Conservation (phyloP, 179 eudicot species). For the Silene coronaria region DNA sequence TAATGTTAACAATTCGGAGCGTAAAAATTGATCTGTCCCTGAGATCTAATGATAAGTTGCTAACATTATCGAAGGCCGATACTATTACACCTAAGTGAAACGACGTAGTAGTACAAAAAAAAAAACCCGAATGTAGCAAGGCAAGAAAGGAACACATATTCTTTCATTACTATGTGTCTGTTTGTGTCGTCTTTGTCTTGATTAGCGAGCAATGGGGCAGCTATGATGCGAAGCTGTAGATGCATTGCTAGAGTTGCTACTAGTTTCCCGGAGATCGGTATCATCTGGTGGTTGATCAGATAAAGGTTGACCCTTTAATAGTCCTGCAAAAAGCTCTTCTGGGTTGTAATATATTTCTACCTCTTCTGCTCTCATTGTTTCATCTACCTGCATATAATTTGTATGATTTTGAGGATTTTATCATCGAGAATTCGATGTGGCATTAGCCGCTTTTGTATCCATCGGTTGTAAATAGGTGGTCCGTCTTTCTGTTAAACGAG, state of each 20-base stretch:
- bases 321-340: slow-evolving; percentile 55
- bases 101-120: too few relatives aligned
- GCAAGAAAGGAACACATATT: too few relatives aligned
- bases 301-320: slow-evolving; percentile 35
- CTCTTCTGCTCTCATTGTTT: slow-evolving; percentile 55
- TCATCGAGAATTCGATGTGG: not conserved
- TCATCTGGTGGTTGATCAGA: not conserved
- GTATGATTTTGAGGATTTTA: not conserved
- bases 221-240: not conserved
- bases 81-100: not conserved
- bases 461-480: too few relatives aligned
- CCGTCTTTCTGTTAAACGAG: too few relatives aligned
- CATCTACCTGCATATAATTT: slow-evolving; percentile 51
- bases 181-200: not conserved
- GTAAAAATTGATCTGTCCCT: too few relatives aligned
- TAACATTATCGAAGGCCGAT: too few relatives aligned
- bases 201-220: slow-evolving; percentile 1
- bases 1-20: too few relatives aligned
- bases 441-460: not conserved
- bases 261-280: not conserved
- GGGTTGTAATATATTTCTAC: slow-evolving; percentile 78
- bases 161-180: not conserved
- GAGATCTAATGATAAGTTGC: too few relatives aligned
- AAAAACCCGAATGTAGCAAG: too few relatives aligned
- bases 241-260: not conserved